Evolutionary conservation across 1,139 yeast genomes (phyloP).

Genomic region (Sugiyamaella neomexicana): DNA sequence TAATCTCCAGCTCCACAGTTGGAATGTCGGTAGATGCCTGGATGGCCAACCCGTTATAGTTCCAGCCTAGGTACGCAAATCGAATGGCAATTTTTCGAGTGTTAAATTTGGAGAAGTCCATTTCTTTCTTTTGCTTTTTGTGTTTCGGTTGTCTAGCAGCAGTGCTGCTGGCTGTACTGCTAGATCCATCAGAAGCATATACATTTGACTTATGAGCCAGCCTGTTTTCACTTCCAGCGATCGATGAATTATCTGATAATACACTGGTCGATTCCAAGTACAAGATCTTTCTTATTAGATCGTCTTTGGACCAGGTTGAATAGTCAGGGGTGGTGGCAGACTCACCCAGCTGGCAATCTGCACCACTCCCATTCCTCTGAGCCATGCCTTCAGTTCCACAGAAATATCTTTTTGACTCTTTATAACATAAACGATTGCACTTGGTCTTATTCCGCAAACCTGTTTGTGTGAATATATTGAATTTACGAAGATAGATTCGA

Average conservation of each 20-base stretch:
- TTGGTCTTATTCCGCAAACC: not conserved
- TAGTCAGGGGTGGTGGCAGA: conserved; percentile 28
- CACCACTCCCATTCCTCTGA: not conserved
- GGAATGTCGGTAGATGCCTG: conserved; percentile 72
- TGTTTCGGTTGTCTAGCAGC: not conserved
- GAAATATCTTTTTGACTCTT: not conserved
- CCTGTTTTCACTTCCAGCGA: not conserved
- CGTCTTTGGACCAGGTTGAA: conserved; percentile 53
- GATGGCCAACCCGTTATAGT: conserved; percentile 83
- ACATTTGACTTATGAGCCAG: not conserved
- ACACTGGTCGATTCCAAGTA: conserved; percentile 47
- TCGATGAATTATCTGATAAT: not conserved
- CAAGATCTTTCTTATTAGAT: conserved; percentile 50
- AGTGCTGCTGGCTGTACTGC: not conserved
- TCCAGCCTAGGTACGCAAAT: conserved; percentile 77
- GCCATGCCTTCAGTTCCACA: not conserved
- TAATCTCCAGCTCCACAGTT: conserved; percentile 78
- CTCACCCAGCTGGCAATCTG: not conserved
- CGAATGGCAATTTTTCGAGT: conserved; percentile 73
- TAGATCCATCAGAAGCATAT: not conserved
- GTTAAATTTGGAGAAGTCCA: conserved; percentile 69
- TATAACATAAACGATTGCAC: not conserved
- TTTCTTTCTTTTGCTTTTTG: conserved; percentile 43
- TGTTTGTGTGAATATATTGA: not conserved
- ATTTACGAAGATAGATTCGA: not conserved